Evolutionary conservation across 805 yeast genomes (phyloP).

Genomic region (Cephaloascus fragrans): DNA sequence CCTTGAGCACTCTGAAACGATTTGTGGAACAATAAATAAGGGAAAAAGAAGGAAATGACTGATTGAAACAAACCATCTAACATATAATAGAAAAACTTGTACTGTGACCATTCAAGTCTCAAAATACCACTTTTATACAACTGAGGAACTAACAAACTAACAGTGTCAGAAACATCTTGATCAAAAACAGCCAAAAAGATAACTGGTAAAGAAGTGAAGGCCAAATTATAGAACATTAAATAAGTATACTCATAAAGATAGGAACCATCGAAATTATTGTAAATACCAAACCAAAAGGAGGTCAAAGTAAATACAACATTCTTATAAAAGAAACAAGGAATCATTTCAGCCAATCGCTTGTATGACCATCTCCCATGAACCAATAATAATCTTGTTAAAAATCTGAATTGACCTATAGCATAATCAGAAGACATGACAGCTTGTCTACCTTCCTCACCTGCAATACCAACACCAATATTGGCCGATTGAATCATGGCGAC

Average conservation of each 20-base stretch:
- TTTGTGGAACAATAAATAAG: slow-evolving; percentile 37
- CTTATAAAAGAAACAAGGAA: slow-evolving; percentile 73
- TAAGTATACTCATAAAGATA: slow-evolving; percentile 72
- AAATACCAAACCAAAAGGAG: slow-evolving; percentile 73
- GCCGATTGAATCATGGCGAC: slow-evolving; percentile 90
- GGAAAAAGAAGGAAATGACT: slow-evolving; percentile 62
- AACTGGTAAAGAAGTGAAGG: slow-evolving; percentile 74
- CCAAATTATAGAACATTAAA: slow-evolving; percentile 73
- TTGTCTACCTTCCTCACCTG: slow-evolving; percentile 87
- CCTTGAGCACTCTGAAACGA: slow-evolving; percentile 30
- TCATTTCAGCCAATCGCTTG: slow-evolving; percentile 74
- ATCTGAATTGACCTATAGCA: slow-evolving; percentile 78
- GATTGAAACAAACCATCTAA: slow-evolving; percentile 72
- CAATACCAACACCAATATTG: slow-evolving; percentile 81
- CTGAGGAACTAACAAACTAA: slow-evolving; percentile 67
- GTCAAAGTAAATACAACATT: slow-evolving; percentile 69
- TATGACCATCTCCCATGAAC: slow-evolving; percentile 88
- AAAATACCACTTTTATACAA: slow-evolving; percentile 65
- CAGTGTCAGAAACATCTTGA: slow-evolving; percentile 67
- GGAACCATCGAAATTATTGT: slow-evolving; percentile 67
- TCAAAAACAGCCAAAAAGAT: slow-evolving; percentile 72
- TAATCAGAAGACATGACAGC: slow-evolving; percentile 86
- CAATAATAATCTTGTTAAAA: slow-evolving; percentile 50
- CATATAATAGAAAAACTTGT: slow-evolving; percentile 67
- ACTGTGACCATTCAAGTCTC: slow-evolving; percentile 60